phyloP scores from a whole-genome alignment of 116 monocot genomes.

The Papilionanthe hybrid region DNA sequence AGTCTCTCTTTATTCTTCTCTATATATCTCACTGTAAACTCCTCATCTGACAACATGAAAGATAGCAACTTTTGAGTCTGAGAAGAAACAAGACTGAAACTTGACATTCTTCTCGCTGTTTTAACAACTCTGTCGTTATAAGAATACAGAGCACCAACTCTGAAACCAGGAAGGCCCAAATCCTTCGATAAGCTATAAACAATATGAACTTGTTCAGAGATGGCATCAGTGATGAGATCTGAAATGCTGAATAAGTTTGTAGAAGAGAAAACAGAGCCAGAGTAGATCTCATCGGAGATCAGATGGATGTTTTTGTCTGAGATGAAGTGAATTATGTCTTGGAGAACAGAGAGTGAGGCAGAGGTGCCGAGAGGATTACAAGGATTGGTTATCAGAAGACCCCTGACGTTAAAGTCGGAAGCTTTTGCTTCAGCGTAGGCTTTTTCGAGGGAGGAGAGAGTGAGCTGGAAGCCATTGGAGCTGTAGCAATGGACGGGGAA shows the following conservation, averaged over 20 bases:
- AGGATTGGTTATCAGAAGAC: constrained; percentile 46
- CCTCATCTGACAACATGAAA: constrained; percentile 38
- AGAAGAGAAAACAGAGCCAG: constrained; percentile 34
- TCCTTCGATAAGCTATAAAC: constrained; percentile 62
- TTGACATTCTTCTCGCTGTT: constrained; percentile 45
- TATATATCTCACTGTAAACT: constrained; percentile 27
- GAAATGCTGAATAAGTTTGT: constrained; percentile 28
- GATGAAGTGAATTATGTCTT: constrained; percentile 17
- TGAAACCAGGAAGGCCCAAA: constrained; percentile 56
- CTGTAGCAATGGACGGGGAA: constrained; percentile 47
- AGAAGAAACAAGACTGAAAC: constrained; percentile 60
- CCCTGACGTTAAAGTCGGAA: constrained; percentile 32
- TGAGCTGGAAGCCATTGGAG: constrained; percentile 40
- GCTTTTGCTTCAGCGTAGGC: constrained; percentile 28
- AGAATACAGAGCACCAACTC: constrained; percentile 57
- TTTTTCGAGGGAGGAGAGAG: constrained; percentile 23
- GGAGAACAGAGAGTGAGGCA: constrained; percentile 17
- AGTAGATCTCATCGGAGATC: constrained; percentile 58
- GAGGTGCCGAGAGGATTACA: constrained; percentile 54
- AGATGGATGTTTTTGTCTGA: constrained; percentile 40
- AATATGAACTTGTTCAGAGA: constrained; percentile 30
- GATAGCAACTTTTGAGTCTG: constrained; percentile 52
- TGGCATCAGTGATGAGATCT: constrained; percentile 22
- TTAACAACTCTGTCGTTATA: constrained; percentile 49
- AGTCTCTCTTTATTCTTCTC: constrained; percentile 17